These are phyloP conservation scores for Chenopodium suecicum DNA, from an alignment of 148 eudicot genomes.

Conservation along the genomic window DNA sequence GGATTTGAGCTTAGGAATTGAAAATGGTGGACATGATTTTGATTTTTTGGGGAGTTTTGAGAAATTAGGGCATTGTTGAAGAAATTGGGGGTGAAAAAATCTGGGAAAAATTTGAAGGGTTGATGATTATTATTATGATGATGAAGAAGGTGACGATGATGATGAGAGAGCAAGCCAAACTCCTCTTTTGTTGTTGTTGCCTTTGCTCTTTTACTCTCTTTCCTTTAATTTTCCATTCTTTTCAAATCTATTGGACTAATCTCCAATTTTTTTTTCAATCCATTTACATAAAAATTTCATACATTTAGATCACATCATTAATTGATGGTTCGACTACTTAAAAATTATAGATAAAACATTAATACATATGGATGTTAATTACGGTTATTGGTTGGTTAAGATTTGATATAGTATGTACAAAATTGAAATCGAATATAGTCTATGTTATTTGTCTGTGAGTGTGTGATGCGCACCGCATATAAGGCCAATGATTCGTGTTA, in stretches of 20 bases:
- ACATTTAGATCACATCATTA: too few species aligned
- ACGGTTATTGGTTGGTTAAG: too few species aligned
- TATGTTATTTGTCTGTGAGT: too few species aligned
- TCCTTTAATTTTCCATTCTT: not conserved
- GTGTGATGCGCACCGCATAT: too few species aligned
- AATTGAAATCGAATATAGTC: too few species aligned
- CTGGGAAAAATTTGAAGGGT: not conserved
- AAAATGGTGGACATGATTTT: not conserved
- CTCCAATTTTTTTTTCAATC: too few species aligned
- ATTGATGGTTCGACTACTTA: too few species aligned
- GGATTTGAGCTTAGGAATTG: not conserved
- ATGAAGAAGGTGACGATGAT: constrained; percentile 19
- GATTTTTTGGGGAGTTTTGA: not conserved
- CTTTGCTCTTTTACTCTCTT: not conserved
- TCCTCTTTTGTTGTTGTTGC: not conserved
- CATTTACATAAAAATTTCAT: too few species aligned
- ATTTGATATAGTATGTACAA: too few species aligned
- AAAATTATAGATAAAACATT: too few species aligned
- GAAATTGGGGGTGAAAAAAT: not conserved
- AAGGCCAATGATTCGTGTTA: too few species aligned
- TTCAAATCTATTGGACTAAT: not conserved
- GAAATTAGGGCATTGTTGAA: not conserved
- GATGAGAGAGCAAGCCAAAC: constrained; percentile 14
- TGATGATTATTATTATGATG: not conserved
- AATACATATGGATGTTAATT: too few species aligned